A percentile compares a stretch with the other conserved stretches of the same genome.
These are phyloP conservation scores for Termitomyces heimii DNA, from an alignment of 768 basidiomycete species.

Conservation along the genomic window DNA sequence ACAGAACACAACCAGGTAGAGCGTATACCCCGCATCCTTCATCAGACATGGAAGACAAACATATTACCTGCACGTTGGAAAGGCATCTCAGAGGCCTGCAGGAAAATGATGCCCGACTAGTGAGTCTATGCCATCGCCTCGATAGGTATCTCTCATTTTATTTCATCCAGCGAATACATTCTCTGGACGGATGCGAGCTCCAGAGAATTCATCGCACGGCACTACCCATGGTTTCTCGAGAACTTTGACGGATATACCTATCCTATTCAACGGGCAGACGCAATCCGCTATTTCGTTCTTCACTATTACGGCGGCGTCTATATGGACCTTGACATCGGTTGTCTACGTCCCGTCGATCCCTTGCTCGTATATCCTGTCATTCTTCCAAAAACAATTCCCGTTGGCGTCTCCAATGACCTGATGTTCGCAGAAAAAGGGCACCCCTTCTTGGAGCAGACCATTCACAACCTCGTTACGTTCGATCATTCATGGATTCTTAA, in stretches of 20 bases:
- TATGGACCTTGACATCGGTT: constrained; percentile 95
- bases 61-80: constrained; percentile 80
- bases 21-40: constrained; percentile 85
- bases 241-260: constrained; percentile 92
- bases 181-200: constrained; percentile 95
- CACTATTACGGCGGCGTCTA: constrained; percentile 95
- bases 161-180: constrained; percentile 77
- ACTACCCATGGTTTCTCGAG: constrained; percentile 91
- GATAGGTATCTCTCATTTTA: constrained; percentile 9
- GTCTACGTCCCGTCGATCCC: constrained; percentile 79
- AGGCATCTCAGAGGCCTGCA: constrained; percentile 74
- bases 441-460: constrained; percentile 88
- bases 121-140: constrained; percentile 40
- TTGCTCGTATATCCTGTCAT: constrained; percentile 83
- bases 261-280: constrained; percentile 92
- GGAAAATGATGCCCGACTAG: constrained; percentile 95
- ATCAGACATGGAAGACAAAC: constrained; percentile 98
- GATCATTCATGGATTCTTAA: constrained; percentile 94
- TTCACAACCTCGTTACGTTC: constrained; percentile 86
- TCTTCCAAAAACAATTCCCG: constrained; percentile 92
- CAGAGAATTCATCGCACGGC: constrained; percentile 79
- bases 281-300: constrained; percentile 96
- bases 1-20: constrained; percentile 58
- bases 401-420: constrained; percentile 96
- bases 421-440: constrained; percentile 85